A percentile compares a stretch with the other conserved stretches of the same genome.
Conservation (phyloP, 768 basidiomycete species). For the Agaricus bisporus region DNA sequence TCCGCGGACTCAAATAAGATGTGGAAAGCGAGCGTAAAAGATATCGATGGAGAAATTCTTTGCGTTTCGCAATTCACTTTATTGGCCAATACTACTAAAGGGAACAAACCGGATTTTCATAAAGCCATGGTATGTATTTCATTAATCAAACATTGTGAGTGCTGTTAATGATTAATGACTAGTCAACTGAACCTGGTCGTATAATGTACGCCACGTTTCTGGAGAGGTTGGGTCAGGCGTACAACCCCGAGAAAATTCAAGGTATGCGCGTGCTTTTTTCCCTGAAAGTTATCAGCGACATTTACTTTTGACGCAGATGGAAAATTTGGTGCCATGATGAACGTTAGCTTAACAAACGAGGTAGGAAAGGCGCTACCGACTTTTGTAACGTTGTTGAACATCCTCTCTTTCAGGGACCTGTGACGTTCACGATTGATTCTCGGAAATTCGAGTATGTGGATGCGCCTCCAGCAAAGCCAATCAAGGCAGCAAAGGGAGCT, state of each 20-base stretch:
- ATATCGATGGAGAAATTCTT: conserved; percentile 84
- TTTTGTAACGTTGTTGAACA: not conserved
- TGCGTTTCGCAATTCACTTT: conserved; percentile 96
- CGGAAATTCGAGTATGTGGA: conserved; percentile 68
- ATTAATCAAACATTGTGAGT: not conserved
- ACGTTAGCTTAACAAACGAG: conserved; percentile 82
- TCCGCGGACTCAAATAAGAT: conserved; percentile 45
- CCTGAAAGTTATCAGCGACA: not conserved
- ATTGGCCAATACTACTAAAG: conserved; percentile 80
- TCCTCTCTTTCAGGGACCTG: conserved; percentile 53
- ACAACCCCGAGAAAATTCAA: conserved; percentile 73
- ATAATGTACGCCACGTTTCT: conserved; percentile 70
- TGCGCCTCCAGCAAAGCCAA: not conserved
- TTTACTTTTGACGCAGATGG: conserved; percentile 52
- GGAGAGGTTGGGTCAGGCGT: conserved; percentile 55
- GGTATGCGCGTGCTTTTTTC: conserved; percentile 34
- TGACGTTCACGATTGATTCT: conserved; percentile 81
- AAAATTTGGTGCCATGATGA: conserved; percentile 96
- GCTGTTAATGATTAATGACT: not conserved
- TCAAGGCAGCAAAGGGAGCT: conserved; percentile 2
- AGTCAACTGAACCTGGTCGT: conserved; percentile 66
- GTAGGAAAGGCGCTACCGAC: conserved; percentile 30
- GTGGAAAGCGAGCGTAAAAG: conserved; percentile 88
- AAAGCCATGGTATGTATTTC: conserved; percentile 69
- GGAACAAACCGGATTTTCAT: conserved; percentile 90